phyloP scores from a whole-genome alignment of 148 eudicot genomes.

The Rhododendron vialii region DNA sequence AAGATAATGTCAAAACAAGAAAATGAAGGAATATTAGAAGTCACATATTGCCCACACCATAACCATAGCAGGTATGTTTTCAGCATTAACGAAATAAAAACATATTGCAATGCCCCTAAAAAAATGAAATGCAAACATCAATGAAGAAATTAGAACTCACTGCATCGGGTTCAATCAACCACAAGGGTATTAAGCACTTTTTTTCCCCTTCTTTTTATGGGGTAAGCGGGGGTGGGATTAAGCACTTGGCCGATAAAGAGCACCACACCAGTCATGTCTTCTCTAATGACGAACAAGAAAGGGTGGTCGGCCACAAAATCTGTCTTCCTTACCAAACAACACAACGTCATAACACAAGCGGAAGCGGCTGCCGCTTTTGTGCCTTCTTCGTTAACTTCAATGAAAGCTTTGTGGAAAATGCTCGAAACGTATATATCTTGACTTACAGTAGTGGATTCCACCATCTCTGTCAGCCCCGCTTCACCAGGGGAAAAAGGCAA shows the following conservation, averaged over 20 bases:
- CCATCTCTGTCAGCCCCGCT: constrained; percentile 73
- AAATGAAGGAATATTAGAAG: too few species aligned
- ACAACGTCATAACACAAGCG: constrained; percentile 33
- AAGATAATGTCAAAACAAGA: background rate
- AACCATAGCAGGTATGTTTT: too few species aligned
- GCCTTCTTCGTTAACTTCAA: constrained; percentile 95
- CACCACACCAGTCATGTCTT: constrained; percentile 71
- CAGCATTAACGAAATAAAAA: too few species aligned
- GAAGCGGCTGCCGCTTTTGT: constrained; percentile 89
- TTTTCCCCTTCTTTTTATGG: too few species aligned
- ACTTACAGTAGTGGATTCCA: constrained; percentile 28
- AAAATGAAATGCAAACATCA: too few species aligned
- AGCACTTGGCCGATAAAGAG: constrained; percentile 57
- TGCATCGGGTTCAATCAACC: constrained; percentile 9
- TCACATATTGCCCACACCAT: background rate
- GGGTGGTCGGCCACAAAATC: constrained; percentile 94
- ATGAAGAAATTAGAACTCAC: too few species aligned
- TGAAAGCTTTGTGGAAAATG: constrained; percentile 70
- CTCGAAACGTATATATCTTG: constrained; percentile 47
- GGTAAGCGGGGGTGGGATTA: constrained; percentile 10
- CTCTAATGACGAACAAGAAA: constrained; percentile 67
- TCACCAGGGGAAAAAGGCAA: constrained; percentile 46
- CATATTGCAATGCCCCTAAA: too few species aligned
- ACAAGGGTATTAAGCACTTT: too few species aligned
- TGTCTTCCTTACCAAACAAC: constrained; percentile 8